Evolutionary conservation across 164 flowering plant species (phyloP), one percentile per base, ranked within the genome.

Genomic region (Berberis thunbergii): DNA sequence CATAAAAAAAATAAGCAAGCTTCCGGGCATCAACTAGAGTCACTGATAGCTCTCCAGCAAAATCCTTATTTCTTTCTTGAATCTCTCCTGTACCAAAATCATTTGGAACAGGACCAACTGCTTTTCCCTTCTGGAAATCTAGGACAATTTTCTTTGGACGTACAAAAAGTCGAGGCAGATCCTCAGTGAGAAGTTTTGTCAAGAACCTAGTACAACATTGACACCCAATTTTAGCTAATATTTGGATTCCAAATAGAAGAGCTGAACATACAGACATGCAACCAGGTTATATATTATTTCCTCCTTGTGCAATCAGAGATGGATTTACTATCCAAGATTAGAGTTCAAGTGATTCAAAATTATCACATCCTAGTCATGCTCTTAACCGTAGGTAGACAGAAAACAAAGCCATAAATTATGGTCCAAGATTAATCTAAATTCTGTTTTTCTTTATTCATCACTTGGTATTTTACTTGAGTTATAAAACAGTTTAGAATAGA

Each of bases 101-200:
- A 78, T 66, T 77, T 59, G 81, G 62, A 62, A 84, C 69, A 68
- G 89, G 95, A 57, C 97, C 98, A 67, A 91, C 95, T 61, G 96
- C 87, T 73, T 81, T 77, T 61, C 88, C 93, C 68, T 91, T 88
- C 72, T 91, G 89, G 65, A 94, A 90, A 76, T 94, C 98, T 45
- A 94, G 74, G 57, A 94, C 97, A 62, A 86, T 91, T 80, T 89
- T 94, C 73, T 81, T 91, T 38, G 96, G 99, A 48, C 97, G 93
- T 12, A 94, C 99, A 81, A 94, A 94, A 44, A 94, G 75, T 61
- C 77, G 80, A 73, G 99, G 99, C 73, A 91, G 78, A 81, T 94
- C 99, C 79, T 77, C 87, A n/a, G 99, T 94, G 45, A 94, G 89
- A 68, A 94, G 95, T 76, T 91, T 94, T 41, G 76, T 91, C 86